These are phyloP conservation scores for Pholiota adiposa DNA, from an alignment of 1,284 basidiomycete species.

Conservation along the genomic window DNA sequence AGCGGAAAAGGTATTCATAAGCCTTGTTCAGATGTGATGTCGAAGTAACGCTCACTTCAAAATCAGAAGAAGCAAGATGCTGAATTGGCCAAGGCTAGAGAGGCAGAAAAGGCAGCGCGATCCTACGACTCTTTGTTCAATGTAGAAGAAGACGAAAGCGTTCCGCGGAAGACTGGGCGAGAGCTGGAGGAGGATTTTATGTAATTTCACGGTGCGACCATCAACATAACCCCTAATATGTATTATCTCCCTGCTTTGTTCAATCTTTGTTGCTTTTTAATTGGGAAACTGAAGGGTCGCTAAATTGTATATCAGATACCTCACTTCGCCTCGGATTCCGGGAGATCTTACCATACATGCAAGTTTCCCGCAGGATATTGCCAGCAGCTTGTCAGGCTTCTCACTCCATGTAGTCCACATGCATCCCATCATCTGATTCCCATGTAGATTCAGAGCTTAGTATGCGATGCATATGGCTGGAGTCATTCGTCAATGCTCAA, in stretches of 20 bases:
- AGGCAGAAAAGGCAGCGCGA: conserved; percentile 76
- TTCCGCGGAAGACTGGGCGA: conserved; percentile 55
- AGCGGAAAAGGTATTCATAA: conserved; percentile 54
- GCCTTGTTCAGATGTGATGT: not conserved
- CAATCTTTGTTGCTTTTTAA: not conserved
- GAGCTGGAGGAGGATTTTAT: conserved; percentile 75
- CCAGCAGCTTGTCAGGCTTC: no score
- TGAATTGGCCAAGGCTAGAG: conserved; percentile 66
- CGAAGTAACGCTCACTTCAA: not conserved
- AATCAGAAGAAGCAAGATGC: conserved; percentile 71
- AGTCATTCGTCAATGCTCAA: no score
- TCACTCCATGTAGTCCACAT: no score
- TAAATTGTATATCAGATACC: no score
- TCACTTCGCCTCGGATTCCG: no score
- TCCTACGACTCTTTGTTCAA: conserved; percentile 78
- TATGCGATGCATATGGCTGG: no score
- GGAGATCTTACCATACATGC: no score
- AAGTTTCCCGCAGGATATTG: no score
- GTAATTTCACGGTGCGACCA: conserved; percentile 35
- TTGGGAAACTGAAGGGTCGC: not conserved
- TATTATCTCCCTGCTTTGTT: not conserved
- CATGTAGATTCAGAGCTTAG: no score
- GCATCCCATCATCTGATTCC: no score
- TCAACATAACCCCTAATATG: not conserved
- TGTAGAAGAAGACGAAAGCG: conserved; percentile 51